Base-by-base conservation (phyloP, 2,329 filamentous ascomycete genomes). In the Stromatinia cepivora region DNA sequence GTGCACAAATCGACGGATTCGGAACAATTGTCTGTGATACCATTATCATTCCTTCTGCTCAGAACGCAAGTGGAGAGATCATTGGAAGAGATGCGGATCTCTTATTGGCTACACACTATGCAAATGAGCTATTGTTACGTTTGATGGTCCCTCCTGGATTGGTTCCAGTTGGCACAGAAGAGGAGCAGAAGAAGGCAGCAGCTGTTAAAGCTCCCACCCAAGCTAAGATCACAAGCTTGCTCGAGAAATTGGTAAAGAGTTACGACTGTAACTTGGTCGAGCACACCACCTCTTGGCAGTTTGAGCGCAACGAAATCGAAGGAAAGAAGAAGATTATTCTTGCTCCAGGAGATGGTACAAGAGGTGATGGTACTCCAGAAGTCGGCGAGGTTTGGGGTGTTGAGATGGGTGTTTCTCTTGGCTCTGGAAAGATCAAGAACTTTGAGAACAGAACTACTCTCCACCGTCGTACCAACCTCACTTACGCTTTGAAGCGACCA, bases 301-400 rank as follows among this genome's bases (percentile, higher is more conserved):
- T 99, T 80, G 93, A 93, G 79, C 92, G 92, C 80, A 97, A 98
- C 82, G 95, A 99, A 82, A 98, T 99, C 73, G 95, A 99, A 84
- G 92, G 92, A 67, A 89, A 91, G 85, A 89, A 91, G 85, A 98
- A 97, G 88, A 97, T 99, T 78, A 95, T 99, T 75, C 85, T 99
- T 70, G 87, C 93, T 34, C 92, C 93, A 46, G 87, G 89, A 65
- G 93, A 97, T 77, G 92, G 92, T 74, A 89, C 91, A 79, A 96
- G 93, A 84, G 94, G 94, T 69, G 95, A 99, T 72, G 95, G 95
- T 78, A 81, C 88, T 70, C 92, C 95, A 70, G 94, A 96, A 78
- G 83, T 97, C 69, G 91, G 92, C 75, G 95, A 99, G 80, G 94
- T 97, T 71, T 99, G 95, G 95, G 95, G 95, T 81, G 92, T 99